A percentile compares a stretch with the other conserved stretches of the same genome.
Conservation (phyloP, 1,284 basidiomycete genomes). For the Rhodotorula mucilaginosa region DNA sequence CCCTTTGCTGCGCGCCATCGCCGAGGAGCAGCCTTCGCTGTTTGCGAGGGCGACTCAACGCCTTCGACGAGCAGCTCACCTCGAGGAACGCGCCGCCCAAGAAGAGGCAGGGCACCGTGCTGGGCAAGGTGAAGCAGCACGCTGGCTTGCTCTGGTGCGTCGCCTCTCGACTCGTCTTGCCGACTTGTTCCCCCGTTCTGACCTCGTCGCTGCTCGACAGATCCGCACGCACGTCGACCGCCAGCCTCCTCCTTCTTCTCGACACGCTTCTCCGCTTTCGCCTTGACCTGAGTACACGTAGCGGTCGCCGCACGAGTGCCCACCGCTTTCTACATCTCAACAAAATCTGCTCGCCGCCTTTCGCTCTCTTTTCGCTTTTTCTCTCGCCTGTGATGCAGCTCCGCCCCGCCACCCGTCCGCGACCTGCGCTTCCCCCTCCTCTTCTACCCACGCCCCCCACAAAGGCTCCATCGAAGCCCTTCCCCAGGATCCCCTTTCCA, state of each 20-base stretch:
- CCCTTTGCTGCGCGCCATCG: slow-evolving; percentile 6
- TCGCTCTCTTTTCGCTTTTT: background rate
- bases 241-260: background rate
- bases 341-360: background rate
- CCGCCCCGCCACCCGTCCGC: background rate
- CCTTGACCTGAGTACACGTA: background rate
- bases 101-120: background rate
- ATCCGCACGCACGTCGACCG: slow-evolving; percentile 12
- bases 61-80: slow-evolving; percentile 23
- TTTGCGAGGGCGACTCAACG: slow-evolving; percentile 25
- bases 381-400: background rate
- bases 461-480: slow-evolving; percentile 38
- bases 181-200: background rate
- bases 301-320: too few relatives aligned
- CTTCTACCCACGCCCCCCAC: background rate
- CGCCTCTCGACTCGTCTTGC: rapidly evolving
- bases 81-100: slow-evolving; percentile 12
- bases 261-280: slow-evolving; percentile 10
- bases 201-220: background rate
- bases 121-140: slow-evolving; percentile 7
- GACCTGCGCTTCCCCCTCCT: background rate
- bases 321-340: background rate
- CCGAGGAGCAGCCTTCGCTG: slow-evolving; percentile 8
- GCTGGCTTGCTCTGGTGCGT: slow-evolving; percentile 34
- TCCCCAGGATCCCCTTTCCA: slow-evolving; percentile 29